Evolutionary conservation across 2,329 filamentous ascomycete genomes (phyloP).

Genomic region (Venturia carpophila): DNA sequence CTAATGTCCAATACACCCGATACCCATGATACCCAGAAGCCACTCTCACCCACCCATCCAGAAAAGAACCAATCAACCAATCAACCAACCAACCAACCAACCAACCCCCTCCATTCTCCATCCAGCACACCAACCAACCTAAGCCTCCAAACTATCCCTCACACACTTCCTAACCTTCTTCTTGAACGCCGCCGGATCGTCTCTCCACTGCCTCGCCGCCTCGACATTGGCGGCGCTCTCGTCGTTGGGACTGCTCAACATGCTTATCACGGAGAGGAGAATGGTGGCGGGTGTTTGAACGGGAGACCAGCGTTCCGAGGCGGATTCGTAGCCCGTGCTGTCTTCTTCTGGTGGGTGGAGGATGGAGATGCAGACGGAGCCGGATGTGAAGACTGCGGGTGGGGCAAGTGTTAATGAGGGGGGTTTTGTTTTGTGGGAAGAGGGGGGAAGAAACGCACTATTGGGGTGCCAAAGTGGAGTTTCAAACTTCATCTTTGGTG

Average conservation of each 20-base stretch:
- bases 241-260: conserved; percentile 87
- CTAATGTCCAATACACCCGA: no score
- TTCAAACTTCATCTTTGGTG: conserved; percentile 82
- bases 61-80: not conserved
- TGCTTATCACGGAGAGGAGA: conserved; percentile 80
- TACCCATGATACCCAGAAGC: not conserved
- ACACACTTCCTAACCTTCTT: conserved; percentile 71
- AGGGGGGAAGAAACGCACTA: conserved; percentile 49
- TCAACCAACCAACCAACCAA: not conserved
- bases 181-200: conserved; percentile 72
- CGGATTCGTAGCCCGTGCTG: conserved; percentile 85
- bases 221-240: conserved; percentile 94
- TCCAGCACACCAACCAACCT: not conserved
- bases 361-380: conserved; percentile 93
- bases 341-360: conserved; percentile 93
- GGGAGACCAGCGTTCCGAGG: conserved; percentile 85
- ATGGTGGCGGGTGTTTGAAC: conserved; percentile 96
- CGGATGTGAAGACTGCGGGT: conserved; percentile 63
- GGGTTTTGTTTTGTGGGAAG: no score
- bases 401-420: not conserved
- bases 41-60: not conserved
- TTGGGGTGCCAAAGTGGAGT: conserved; percentile 89
- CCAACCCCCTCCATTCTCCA: no score
- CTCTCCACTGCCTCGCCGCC: conserved; percentile 79
- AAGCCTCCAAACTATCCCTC: conserved; percentile 52